Conservation (phyloP, 208 protist genomes). For the Kentomonas sorsogonicus region DNA sequence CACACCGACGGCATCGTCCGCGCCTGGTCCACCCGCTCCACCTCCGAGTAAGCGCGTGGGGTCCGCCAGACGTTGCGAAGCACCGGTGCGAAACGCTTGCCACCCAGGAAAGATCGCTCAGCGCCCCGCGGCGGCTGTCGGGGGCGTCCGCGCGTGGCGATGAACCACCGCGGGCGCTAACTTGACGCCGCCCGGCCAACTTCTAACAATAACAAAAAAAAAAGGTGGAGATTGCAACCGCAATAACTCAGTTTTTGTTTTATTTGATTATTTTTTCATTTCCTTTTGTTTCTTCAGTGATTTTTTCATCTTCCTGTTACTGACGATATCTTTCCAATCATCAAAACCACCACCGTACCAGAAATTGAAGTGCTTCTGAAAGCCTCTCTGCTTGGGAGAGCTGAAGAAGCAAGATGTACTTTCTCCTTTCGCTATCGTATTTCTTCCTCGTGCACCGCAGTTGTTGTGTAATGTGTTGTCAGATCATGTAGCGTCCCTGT, state of each 20-base stretch:
- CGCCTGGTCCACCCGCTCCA: conserved; percentile 86
- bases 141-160: too few relatives aligned
- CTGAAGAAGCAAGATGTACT: neutral
- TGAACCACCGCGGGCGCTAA: too few relatives aligned
- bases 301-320: neutral
- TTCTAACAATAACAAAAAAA: too few relatives aligned
- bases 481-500: neutral
- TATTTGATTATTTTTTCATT: neutral
- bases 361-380: too few relatives aligned
- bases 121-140: too few relatives aligned
- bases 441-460: neutral
- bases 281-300: neutral
- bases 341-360: neutral
- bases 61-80: too few relatives aligned
- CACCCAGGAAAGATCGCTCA: too few relatives aligned
- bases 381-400: too few relatives aligned
- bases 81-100: too few relatives aligned
- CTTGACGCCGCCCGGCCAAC: too few relatives aligned
- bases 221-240: neutral
- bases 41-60: too few relatives aligned
- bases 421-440: neutral
- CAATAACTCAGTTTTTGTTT: neutral
- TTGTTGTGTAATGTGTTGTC: neutral
- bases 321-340: neutral
- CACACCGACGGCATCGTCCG: conserved; percentile 98